Evolutionary conservation across 345 rosid genomes (phyloP), one percentile per base, ranked within the genome.

Genomic region (Populus tremula): DNA sequence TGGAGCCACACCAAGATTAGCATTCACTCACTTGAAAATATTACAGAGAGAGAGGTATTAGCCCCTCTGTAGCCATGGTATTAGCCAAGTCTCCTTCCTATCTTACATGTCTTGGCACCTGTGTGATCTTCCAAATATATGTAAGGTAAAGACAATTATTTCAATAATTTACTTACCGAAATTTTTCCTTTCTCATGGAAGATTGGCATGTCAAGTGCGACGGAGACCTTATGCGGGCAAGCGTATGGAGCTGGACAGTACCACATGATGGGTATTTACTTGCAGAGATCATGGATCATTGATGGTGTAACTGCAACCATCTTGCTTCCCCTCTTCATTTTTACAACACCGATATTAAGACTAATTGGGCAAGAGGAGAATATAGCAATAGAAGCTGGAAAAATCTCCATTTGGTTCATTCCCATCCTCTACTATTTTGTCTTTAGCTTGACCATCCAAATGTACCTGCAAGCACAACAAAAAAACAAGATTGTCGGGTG

Each of bases 201-300:
- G 88, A 25, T 81, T n/a, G 88, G 88, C 25, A 85, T 83, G 86
- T 80, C 81, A 14, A 85, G 88, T 18, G 88, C 88, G 7, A 77
- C 85, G 0, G 88, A 85, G 45, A 85, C 86, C 9, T 70, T 85
- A n/a, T 85, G 88, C 2, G 83, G 88, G 7, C 88, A 83, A 76
- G 86, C 88, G 18, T 85, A 54, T 41, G 86, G 88, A 13, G 88
- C 88, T 2, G 59, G 72, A 41, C 86, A 78, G 25, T 65, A 75
- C 77, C 79, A 81, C 70, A 83, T 85, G 84, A 65, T 83, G 56
- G 86, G 86, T 1, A 73, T 78, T 50, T 83, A 81, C 67, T 71
- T 85, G 77, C 88, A 83, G 54, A 53, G 88, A 49, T 83, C 84
- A 6, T 77, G 78, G 83, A 29, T 77, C 20, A 64, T 66, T 38